Evolutionary conservation across 805 yeast genomes (phyloP).

Genomic region (Ogataea parapolymorpha): DNA sequence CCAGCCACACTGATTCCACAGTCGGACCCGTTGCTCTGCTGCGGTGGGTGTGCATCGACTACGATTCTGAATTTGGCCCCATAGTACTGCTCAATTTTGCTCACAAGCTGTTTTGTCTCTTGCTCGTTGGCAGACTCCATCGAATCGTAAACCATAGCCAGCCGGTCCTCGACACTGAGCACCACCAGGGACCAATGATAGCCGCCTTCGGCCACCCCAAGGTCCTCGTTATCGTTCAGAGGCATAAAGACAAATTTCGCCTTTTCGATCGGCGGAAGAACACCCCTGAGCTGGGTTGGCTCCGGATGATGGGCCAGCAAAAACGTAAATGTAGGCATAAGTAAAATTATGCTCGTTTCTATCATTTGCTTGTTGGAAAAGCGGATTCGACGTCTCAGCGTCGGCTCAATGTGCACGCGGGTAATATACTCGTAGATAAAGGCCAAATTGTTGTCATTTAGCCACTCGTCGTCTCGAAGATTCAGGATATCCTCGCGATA

Average conservation of each 20-base stretch:
- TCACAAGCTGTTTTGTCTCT: slow-evolving; percentile 33
- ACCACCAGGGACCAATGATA: slow-evolving; percentile 74
- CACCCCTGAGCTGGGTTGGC: slow-evolving; percentile 40
- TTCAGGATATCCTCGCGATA: slow-evolving; percentile 57
- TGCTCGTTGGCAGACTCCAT: slow-evolving; percentile 42
- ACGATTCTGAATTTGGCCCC: slow-evolving; percentile 20
- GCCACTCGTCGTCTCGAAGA: slow-evolving; percentile 65
- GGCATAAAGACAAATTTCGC: slow-evolving; percentile 62
- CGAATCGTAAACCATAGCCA: slow-evolving; percentile 59
- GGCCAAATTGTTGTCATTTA: slow-evolving; percentile 66
- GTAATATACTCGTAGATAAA: slow-evolving; percentile 59
- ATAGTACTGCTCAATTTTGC: slow-evolving; percentile 31
- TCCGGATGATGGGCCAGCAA: slow-evolving; percentile 51
- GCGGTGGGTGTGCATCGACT: slow-evolving; percentile 41
- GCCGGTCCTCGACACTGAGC: slow-evolving; percentile 44
- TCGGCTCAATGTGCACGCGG: slow-evolving; percentile 28
- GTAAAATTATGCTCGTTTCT: slow-evolving; percentile 35
- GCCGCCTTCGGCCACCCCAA: slow-evolving; percentile 60
- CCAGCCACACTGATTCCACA: slow-evolving; percentile 53
- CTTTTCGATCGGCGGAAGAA: slow-evolving; percentile 42
- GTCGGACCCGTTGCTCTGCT: slow-evolving; percentile 63
- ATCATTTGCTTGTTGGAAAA: slow-evolving; percentile 22
- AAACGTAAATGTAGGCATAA: slow-evolving; percentile 64
- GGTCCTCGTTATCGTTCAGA: slow-evolving; percentile 60
- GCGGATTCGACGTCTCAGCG: slow-evolving; percentile 25